Conservation (phyloP, 306 rosid genomes). For the Clitoria ternatea region DNA sequence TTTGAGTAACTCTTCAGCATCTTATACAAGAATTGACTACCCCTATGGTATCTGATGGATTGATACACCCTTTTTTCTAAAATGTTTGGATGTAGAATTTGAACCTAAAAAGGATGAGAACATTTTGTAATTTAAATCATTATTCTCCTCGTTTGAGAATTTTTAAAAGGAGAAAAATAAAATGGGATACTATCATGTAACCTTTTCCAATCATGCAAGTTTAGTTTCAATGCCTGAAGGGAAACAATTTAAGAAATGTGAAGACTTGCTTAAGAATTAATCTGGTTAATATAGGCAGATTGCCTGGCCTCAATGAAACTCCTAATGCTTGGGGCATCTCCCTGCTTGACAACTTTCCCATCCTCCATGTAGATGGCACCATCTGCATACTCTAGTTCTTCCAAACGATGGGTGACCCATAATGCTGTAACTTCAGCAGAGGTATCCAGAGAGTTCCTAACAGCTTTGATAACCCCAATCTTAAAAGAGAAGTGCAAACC, state of each 20-base stretch:
- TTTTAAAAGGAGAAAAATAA: background rate
- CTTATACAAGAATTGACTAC: background rate
- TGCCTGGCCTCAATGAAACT: constrained; percentile 59
- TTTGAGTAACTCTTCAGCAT: constrained; percentile 10
- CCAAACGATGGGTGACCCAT: constrained; percentile 90
- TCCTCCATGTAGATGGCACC: constrained; percentile 90
- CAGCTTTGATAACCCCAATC: constrained; percentile 78
- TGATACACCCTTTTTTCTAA: too few species aligned
- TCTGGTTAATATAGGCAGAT: constrained; percentile 61
- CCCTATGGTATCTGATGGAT: background rate
- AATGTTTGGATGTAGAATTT: too few species aligned
- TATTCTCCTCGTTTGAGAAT: background rate
- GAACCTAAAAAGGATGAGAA: background rate
- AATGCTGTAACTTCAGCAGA: constrained; percentile 71
- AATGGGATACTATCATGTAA: background rate
- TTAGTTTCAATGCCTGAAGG: background rate
- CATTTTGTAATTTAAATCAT: background rate
- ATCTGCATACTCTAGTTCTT: constrained; percentile 79
- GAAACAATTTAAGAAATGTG: background rate
- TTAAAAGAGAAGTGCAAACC: constrained; percentile 19
- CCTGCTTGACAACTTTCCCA: constrained; percentile 61
- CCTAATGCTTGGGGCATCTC: constrained; percentile 47
- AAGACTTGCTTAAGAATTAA: constrained; percentile 30
- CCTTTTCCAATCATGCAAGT: background rate
- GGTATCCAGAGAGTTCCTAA: constrained; percentile 53